Percentiles rank a stretch among this genome's conserved stretches.
phyloP scores from a whole-genome alignment of 148 eudicot genomes.

The Bassia scoparia region DNA sequence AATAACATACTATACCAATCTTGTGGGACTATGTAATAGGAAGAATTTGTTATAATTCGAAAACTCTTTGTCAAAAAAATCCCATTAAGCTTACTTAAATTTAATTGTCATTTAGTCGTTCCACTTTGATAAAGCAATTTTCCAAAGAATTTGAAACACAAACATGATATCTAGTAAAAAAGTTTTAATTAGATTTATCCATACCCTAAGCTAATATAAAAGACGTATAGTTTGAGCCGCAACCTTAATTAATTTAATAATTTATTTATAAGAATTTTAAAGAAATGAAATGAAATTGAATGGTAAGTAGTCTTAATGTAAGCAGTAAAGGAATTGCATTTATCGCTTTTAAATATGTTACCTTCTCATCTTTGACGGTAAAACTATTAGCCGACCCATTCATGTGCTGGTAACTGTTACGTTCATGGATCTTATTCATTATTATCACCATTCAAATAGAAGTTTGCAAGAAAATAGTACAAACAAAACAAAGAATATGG shows the following conservation, averaged over 20 bases:
- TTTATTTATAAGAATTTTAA: no score
- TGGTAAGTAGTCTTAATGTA: no score
- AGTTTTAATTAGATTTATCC: conserved; percentile 19
- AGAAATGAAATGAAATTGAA: no score
- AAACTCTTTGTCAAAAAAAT: conserved; percentile 3
- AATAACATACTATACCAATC: neutral
- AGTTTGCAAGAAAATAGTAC: no score
- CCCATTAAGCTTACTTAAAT: conserved; percentile 9
- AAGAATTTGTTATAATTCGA: neutral
- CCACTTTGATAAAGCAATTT: conserved; percentile 18
- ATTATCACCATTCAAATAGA: neutral
- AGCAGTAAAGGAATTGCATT: conserved; percentile 4
- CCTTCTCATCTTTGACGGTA: conserved; percentile 16
- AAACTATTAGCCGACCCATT: conserved; percentile 15
- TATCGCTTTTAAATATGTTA: conserved; percentile 20
- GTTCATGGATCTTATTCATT: neutral
- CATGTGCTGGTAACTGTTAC: conserved; percentile 7
- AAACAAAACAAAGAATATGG: no score
- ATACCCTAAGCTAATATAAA: neutral
- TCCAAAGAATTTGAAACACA: neutral
- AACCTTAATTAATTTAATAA: neutral
- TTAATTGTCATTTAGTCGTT: conserved; percentile 18
- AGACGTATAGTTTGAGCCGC: conserved; percentile 12
- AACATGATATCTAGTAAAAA: conserved; percentile 7
- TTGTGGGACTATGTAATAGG: neutral